Conservation (phyloP, 106 monocot genomes). For the Chionographis japonica region DNA sequence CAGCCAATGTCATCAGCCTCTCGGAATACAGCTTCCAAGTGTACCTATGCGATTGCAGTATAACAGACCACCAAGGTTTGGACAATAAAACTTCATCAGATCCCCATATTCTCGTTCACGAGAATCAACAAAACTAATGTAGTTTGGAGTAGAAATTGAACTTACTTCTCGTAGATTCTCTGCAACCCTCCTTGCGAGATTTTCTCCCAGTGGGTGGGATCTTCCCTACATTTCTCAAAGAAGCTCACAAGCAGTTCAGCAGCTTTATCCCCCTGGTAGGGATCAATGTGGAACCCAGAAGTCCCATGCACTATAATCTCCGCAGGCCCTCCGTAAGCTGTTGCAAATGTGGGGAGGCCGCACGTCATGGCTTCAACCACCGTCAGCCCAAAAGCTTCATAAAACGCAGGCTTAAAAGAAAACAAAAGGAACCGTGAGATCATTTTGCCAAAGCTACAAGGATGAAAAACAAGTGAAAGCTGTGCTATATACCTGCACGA, state of each 20-base stretch:
- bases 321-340: constrained; percentile 39
- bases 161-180: constrained; percentile 54
- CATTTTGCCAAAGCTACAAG: background rate
- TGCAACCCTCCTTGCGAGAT: constrained; percentile 40
- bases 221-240: constrained; percentile 45
- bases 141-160: background rate
- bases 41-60: constrained; percentile 22
- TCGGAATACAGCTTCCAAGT: constrained; percentile 72
- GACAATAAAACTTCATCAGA: background rate
- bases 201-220: constrained; percentile 34
- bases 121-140: too few species aligned
- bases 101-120: background rate
- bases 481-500: constrained; percentile 40
- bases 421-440: background rate
- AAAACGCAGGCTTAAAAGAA: constrained; percentile 45
- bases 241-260: constrained; percentile 39
- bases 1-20: constrained; percentile 57
- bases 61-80: background rate
- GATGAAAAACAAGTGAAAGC: background rate
- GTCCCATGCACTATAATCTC: constrained; percentile 52
- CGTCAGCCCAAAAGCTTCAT: constrained; percentile 53
- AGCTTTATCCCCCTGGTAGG: constrained; percentile 49
- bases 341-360: constrained; percentile 50
- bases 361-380: constrained; percentile 60
- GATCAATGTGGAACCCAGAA: constrained; percentile 60